phyloP scores from a whole-genome alignment of 345 rosid species.

The Gossypium sturtianum region DNA sequence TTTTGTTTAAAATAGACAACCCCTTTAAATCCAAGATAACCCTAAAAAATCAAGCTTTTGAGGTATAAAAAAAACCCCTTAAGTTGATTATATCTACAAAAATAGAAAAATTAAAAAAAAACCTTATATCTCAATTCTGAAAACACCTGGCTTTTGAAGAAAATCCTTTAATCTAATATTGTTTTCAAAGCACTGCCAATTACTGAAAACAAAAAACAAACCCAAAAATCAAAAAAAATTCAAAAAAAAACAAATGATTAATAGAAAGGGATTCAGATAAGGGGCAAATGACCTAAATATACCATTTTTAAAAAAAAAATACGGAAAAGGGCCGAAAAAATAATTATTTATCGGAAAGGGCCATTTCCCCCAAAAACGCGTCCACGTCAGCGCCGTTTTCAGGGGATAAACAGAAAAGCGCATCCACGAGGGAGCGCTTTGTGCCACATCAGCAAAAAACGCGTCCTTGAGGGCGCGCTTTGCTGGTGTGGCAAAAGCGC shows the following conservation, averaged over 20 bases:
- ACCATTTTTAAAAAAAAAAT: too few species aligned
- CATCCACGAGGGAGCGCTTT: too few species aligned
- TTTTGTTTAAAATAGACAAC: constrained; percentile 56
- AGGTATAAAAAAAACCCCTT: constrained; percentile 69
- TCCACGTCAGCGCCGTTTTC: too few species aligned
- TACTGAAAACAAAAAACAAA: constrained; percentile 29
- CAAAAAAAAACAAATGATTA: constrained; percentile 57
- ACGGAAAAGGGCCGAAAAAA: too few species aligned
- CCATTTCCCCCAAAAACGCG: too few species aligned
- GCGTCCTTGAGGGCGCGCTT: too few species aligned
- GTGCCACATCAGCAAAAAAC: too few species aligned
- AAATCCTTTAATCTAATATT: constrained; percentile 42
- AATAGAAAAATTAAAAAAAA: background rate
- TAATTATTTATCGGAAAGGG: too few species aligned
- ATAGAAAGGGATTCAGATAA: constrained; percentile 77
- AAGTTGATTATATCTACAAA: constrained; percentile 26
- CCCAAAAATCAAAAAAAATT: constrained; percentile 30
- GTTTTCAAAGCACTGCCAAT: constrained; percentile 19
- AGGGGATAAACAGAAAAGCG: too few species aligned
- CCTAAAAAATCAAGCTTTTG: constrained; percentile 20
- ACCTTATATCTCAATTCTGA: constrained; percentile 71
- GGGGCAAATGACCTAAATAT: too few species aligned
- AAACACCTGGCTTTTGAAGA: constrained; percentile 62
- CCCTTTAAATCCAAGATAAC: constrained; percentile 30
- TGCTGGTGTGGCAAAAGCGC: too few species aligned